Evolutionary conservation across 495 filamentous ascomycete genomes (phyloP).

Genomic region (Penicillium riverlandense): DNA sequence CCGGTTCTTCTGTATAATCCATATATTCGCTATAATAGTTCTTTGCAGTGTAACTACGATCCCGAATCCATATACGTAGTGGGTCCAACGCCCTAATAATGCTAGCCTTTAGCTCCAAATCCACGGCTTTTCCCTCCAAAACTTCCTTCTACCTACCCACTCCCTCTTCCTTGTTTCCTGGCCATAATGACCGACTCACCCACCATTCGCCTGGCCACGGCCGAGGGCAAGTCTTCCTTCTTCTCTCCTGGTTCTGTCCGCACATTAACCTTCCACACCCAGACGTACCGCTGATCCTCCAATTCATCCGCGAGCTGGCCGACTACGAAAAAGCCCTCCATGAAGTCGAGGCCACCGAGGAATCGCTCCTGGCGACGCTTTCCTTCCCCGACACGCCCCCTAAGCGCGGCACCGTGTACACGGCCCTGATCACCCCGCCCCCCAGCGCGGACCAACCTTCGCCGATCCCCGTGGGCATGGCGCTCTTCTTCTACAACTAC

Average conservation of each 20-base stretch:
- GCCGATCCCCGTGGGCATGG: slow-evolving; percentile 47
- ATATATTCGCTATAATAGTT: slow-evolving; percentile 5
- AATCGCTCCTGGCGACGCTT: slow-evolving; percentile 66
- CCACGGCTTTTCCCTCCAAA: not conserved
- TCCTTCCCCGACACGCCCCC: slow-evolving; percentile 53
- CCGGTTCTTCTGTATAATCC: slow-evolving; percentile 7
- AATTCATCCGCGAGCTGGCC: slow-evolving; percentile 81
- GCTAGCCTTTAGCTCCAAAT: no score
- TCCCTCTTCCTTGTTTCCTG: not conserved
- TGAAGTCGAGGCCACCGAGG: slow-evolving; percentile 71
- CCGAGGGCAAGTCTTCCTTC: slow-evolving; percentile 24
- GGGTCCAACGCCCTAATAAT: not conserved
- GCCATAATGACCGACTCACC: slow-evolving; percentile 30
- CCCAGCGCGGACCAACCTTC: slow-evolving; percentile 17
- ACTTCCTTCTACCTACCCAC: not conserved
- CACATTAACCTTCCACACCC: slow-evolving; percentile 3
- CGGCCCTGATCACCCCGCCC: slow-evolving; percentile 32
- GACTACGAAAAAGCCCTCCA: slow-evolving; percentile 69
- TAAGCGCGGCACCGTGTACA: slow-evolving; percentile 35
- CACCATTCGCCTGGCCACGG: slow-evolving; percentile 42
- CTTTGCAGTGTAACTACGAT: not conserved
- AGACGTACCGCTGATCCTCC: slow-evolving; percentile 80
- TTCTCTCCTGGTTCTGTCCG: not conserved
- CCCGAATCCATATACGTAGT: not conserved
- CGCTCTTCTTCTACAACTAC: slow-evolving; percentile 66